Conservation (phyloP, 768 basidiomycete species). For the Gloeostereum incarnatum region DNA sequence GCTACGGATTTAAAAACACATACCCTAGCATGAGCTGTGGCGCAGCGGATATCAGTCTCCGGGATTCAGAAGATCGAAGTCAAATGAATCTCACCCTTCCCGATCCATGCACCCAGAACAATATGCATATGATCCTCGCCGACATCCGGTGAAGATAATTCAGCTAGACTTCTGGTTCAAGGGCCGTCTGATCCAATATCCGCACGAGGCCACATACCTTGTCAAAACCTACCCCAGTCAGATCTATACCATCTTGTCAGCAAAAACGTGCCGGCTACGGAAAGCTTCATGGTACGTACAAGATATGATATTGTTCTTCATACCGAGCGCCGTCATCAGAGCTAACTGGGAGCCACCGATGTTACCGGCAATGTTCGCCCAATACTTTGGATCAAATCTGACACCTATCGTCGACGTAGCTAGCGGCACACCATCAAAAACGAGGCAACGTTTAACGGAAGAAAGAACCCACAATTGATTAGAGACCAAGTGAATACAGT, state of each 20-base stretch:
- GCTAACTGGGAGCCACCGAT: conserved; percentile 28
- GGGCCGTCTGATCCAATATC: neutral
- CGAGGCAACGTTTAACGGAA: neutral
- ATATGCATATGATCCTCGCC: conserved; percentile 25
- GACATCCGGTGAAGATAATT: conserved; percentile 24
- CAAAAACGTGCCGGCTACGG: too few relatives aligned
- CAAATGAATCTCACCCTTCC: conserved; percentile 18
- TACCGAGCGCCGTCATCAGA: conserved; percentile 33
- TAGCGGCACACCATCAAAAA: conserved; percentile 4
- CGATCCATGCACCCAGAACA: conserved; percentile 28
- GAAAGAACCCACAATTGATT: conserved; percentile 15
- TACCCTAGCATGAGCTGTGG: too few relatives aligned
- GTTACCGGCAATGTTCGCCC: conserved; percentile 18
- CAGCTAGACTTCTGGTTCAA: conserved; percentile 16
- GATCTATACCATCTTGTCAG: conserved; percentile 13
- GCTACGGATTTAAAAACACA: too few relatives aligned
- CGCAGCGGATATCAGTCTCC: too few relatives aligned
- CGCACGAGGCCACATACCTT: conserved; percentile 5
- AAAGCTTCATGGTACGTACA: conserved; percentile 13
- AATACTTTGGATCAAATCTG: conserved; percentile 11
- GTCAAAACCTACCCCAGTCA: conserved; percentile 27
- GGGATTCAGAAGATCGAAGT: too few relatives aligned
- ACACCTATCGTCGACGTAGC: conserved; percentile 11
- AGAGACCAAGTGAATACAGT: conserved; percentile 21
- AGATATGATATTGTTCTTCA: conserved; percentile 39